Base-by-base conservation (phyloP, 176 grass and related monocot genomes). In the Tillandsia fasciculata region DNA sequence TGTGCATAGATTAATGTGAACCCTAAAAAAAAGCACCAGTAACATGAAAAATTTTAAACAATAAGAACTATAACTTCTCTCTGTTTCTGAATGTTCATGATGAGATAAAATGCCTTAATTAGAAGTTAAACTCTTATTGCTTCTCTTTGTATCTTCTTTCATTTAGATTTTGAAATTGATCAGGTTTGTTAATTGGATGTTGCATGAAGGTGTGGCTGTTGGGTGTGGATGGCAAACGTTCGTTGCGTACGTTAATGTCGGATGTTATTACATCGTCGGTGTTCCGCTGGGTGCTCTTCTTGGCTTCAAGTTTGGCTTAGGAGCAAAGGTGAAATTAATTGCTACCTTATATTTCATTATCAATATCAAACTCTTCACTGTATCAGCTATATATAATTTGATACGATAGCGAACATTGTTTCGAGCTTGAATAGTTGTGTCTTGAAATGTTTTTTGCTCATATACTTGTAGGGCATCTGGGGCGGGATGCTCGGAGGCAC, bases 211-310 rank as follows among this genome's bases (percentile, higher is more conserved):
- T 72, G 91, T 96, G 26, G 91, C 91, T 29, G 91, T 96, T 77
- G 91, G 91, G 12, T 96, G 91, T 82, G 91, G 91, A 52, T 96
- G 91, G 87, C 91, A 96, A 83, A 68, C 86, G 26, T 91, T 96
- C 50, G 91, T 96, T 61, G 91, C 91, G 28, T 96, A 96, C 13
- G 91, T 96, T 18, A 96, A 96, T 74, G 81, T 96, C 6, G 85
- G 87, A 12, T 96, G 87, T 53, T 96, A 96, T 65, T 96, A 96
- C 54, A 69, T 96, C 5, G 72, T 96, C 1, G 91, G 91, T 8
- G 86, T 96, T 23, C 91, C 91, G 12, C 77, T 88, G 29, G 91
- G 91, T 13, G 69, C 29, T 42, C 59, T 96, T 28, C 82, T 96
- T 0, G 91, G 91, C 1, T 96, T 96, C 50, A 48, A 74, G 42